Evolutionary conservation across 768 basidiomycete genomes (phyloP), one percentile per base, ranked within the genome.

Genomic region (Galerina sulciceps): DNA sequence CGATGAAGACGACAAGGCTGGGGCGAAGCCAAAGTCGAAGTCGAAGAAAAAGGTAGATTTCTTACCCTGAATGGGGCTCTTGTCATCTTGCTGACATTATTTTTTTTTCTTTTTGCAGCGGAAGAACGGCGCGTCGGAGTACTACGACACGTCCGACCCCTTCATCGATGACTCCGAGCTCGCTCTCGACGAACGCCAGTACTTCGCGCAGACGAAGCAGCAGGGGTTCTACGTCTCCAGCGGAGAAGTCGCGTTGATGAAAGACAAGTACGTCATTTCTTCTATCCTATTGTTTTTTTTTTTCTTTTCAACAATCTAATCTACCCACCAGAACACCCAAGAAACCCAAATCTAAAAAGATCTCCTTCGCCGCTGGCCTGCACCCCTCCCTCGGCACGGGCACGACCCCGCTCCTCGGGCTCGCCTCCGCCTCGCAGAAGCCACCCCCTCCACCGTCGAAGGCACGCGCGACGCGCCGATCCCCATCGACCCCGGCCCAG

Each of bases 101-200:
- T 42, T 15, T 38, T 11, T 42, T 51, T 35, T 48, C 15, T 18
- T 46, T 41, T 51, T 34, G 15, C 55, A 61, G 66, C 62, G 81
- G 77, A 87, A 86, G 68, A 83, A 79, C 56, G 70, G 73, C 1
- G 78, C 79, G 0, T 75, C 85, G 18, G 92, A 91, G 69, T 93
- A 94, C 67, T 99, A 99, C 79, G 96, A 99, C 76, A 79, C 88
- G 17, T 76, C 81, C 0, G 97, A 99, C 75, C 91, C 93, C 0
- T 99, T 99, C 77, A 97, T 99, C 69, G 97, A 99, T 79, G 97
- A 99, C 75, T 93, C 94, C 1, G 96, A 99, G 69, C 79, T 96
- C 55, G 88, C 86, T 22, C 76, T 96, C 45, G 96, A 99, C 76
- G 88, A 96, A 69, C 88, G 96, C 4, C 94, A 90, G 2, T 93